Evolutionary conservation across 1,139 yeast genomes (phyloP).

Genomic region (Pichia sp.): DNA sequence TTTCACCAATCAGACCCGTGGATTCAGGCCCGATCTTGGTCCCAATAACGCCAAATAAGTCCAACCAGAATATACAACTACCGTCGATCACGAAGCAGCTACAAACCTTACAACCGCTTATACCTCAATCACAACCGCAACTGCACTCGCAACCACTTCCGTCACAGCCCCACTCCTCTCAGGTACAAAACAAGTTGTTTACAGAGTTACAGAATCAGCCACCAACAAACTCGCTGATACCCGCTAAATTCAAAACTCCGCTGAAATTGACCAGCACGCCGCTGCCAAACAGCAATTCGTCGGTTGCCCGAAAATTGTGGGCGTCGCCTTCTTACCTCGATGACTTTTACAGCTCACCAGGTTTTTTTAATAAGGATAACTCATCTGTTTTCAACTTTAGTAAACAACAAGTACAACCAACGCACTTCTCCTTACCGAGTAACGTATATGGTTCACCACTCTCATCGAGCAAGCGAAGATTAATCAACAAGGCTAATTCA

Average conservation of each 20-base stretch:
- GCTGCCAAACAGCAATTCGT: conserved; percentile 1
- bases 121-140: conserved; percentile 23
- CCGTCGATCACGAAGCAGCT: conserved; percentile 18
- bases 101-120: conserved; percentile 23
- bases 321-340: conserved; percentile 64
- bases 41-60: conserved; percentile 45
- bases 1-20: conserved; percentile 53
- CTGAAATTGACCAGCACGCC: conserved; percentile 11
- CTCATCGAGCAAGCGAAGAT: conserved; percentile 13
- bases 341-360: conserved; percentile 62
- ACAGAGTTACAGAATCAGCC: background rate
- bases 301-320: conserved; percentile 30
- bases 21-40: conserved; percentile 49
- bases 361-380: conserved; percentile 5
- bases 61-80: conserved; percentile 10
- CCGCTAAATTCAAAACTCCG: conserved; percentile 19
- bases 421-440: background rate
- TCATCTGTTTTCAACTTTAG: background rate
- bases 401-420: background rate
- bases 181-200: conserved; percentile 1
- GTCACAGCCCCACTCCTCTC: background rate
- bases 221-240: background rate
- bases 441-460: conserved; percentile 25
- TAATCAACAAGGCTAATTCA: conserved; percentile 1
- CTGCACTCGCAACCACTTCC: background rate